Conservation (phyloP, 345 rosid species). For the Dipteronia sinensis region DNA sequence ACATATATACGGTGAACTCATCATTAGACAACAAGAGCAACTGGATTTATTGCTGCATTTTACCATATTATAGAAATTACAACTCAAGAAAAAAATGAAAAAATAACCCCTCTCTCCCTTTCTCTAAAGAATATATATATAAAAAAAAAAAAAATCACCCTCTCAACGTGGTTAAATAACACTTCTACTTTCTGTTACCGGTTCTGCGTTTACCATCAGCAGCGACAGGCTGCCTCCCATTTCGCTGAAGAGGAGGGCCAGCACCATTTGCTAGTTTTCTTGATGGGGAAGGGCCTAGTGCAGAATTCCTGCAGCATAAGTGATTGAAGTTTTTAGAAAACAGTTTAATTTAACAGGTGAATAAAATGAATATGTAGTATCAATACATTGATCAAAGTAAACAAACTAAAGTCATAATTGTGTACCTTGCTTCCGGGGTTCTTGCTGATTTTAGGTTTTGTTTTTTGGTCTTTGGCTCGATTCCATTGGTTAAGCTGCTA, state of each 20-base stretch:
- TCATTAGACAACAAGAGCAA: slow-evolving; percentile 38
- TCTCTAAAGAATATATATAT: slow-evolving; percentile 31
- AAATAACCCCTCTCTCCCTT: slow-evolving; percentile 23
- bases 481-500: slow-evolving; percentile 47
- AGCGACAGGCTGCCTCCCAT: slow-evolving; percentile 51
- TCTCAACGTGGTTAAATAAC: slow-evolving; percentile 28
- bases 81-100: slow-evolving; percentile 18
- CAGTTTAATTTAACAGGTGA: neutral
- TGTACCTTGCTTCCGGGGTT: slow-evolving; percentile 52
- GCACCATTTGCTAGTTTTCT: slow-evolving; percentile 55
- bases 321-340: neutral
- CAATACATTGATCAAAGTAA: neutral
- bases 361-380: too few species aligned
- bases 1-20: slow-evolving; percentile 20
- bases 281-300: slow-evolving; percentile 66
- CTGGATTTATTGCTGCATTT: slow-evolving; percentile 52
- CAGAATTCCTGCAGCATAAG: slow-evolving; percentile 50
- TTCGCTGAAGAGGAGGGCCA: slow-evolving; percentile 42
- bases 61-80: slow-evolving; percentile 35
- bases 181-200: slow-evolving; percentile 56
- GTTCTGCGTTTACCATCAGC: slow-evolving; percentile 69
- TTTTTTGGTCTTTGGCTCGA: slow-evolving; percentile 52
- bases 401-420: neutral
- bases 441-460: slow-evolving; percentile 52
- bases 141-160: slow-evolving; percentile 34